Percentiles rank a stretch among this genome's conserved stretches.
phyloP scores from a whole-genome alignment of 768 basidiomycete species.

The Austroboletus eburneus region DNA sequence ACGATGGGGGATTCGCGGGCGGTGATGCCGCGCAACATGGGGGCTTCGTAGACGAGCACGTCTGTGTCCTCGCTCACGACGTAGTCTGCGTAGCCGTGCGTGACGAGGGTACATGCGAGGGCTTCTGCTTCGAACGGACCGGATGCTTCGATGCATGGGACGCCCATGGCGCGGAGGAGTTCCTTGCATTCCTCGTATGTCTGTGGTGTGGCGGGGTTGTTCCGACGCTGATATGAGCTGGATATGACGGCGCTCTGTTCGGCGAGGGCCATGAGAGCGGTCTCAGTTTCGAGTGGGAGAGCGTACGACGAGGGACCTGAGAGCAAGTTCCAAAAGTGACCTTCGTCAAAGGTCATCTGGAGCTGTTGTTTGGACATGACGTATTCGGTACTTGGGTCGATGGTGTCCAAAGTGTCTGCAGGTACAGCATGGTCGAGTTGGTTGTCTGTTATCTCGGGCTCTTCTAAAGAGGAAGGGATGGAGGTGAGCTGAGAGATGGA shows the following conservation, averaged over 20 bases:
- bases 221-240: conserved; percentile 62
- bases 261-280: conserved; percentile 33
- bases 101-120: conserved; percentile 72
- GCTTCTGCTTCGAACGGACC: conserved; percentile 84
- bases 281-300: conserved; percentile 18
- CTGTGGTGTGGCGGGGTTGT: conserved; percentile 52
- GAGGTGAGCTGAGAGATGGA: conserved; percentile 43
- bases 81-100: conserved; percentile 74
- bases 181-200: conserved; percentile 71
- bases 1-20: conserved; percentile 54
- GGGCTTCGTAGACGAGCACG: conserved; percentile 78
- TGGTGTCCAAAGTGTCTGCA: conserved; percentile 19
- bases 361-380: conserved; percentile 61
- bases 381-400: conserved; percentile 39
- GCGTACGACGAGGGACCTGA: conserved; percentile 12
- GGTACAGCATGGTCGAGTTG: conserved; percentile 4
- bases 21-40: conserved; percentile 76
- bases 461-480: conserved; percentile 31
- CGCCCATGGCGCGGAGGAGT: conserved; percentile 75
- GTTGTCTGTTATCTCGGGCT: conserved; percentile 10
- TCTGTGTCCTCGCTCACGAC: conserved; percentile 93
- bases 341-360: conserved; percentile 58
- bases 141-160: conserved; percentile 65
- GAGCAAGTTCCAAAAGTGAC: conserved; percentile 52
- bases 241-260: conserved; percentile 54